Evolutionary conservation across 768 basidiomycete species (phyloP), one percentile per base, ranked within the genome.

Genomic region (Tephrocybe sp.): DNA sequence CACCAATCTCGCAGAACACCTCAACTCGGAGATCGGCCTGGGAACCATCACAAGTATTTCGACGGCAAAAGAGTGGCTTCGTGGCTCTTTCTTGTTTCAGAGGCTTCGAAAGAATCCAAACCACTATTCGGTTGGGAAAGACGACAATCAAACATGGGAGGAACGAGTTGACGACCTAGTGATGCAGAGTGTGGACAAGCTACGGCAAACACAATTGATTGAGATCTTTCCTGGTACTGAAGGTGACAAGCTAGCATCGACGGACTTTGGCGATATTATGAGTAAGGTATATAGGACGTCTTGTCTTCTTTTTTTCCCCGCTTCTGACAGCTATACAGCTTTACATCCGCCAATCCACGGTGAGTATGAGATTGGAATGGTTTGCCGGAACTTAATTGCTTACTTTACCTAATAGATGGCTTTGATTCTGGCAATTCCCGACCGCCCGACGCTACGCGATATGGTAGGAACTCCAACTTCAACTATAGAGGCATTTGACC

Each of bases 1-100:
- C 66, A 70, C 72, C 43, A 89, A 90, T 62, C 79, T 99, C 5
- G 72, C 84, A 3, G 96, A 98, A 65, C 94, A 98, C 66, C 70
- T 99, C 57, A 98, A 98, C 62, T 93, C 93, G 1, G 96, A 99
- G 70, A 88, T 98, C 48, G 87, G 87, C 0, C 76, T 98, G 9
- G 81, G 85, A 2, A 94, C 95, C 0, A 94, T 99, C 61, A 83
- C 77, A 3, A 75, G 78, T 58, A 54, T 89, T 3, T 67, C 76
- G 2, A 80, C 78, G 5, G 96, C 93, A 1, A 88, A 88, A 58
- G 71, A 77, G 14, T 99, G 97, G 97, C 69, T 96, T 21, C 79
- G 76, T 18, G 83, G 79, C 48, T 90, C 95, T 0, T 99, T 98
- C 68, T 71, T 99, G 12, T 96, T 81, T 62, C 86, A 88, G 46